phyloP scores from a whole-genome alignment of 768 basidiomycete species.

The Leccinum imitatum region DNA sequence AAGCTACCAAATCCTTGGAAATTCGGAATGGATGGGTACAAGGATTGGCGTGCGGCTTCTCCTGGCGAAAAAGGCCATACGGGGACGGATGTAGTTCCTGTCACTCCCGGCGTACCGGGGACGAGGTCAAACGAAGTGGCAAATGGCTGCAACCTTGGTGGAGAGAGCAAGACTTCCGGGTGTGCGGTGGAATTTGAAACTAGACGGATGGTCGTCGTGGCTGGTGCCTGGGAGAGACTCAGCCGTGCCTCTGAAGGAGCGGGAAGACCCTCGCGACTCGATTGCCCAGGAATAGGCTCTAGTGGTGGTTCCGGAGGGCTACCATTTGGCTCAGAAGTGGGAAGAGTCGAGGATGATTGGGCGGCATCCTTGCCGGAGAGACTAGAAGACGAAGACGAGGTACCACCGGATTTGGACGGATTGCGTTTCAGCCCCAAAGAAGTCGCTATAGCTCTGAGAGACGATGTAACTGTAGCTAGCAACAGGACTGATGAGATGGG shows the following conservation, averaged over 20 bases:
- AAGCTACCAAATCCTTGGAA: conserved; percentile 34
- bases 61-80: conserved; percentile 44
- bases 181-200: conserved; percentile 32
- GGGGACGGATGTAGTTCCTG: conserved; percentile 20
- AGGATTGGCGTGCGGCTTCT: conserved; percentile 20
- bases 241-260: conserved; percentile 61
- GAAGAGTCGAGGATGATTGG: conserved; percentile 29
- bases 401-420: conserved; percentile 10
- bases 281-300: conserved; percentile 59
- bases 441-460: conserved; percentile 72
- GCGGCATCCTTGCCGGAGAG: conserved; percentile 20
- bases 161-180: conserved; percentile 35
- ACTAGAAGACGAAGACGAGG: conserved; percentile 32
- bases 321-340: conserved; percentile 27
- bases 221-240: conserved; percentile 50
- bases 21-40: conserved; percentile 42
- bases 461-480: conserved; percentile 71
- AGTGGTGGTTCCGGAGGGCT: conserved; percentile 25
- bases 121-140: conserved; percentile 67
- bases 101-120: conserved; percentile 49
- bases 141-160: conserved; percentile 67
- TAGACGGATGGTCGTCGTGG: conserved; percentile 50
- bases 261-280: conserved; percentile 56
- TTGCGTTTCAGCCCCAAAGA: conserved; percentile 70
- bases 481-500: conserved; percentile 12